Base-by-base conservation (phyloP, 192 early-diverging fungal genomes). In the Coemansia sp. region DNA sequence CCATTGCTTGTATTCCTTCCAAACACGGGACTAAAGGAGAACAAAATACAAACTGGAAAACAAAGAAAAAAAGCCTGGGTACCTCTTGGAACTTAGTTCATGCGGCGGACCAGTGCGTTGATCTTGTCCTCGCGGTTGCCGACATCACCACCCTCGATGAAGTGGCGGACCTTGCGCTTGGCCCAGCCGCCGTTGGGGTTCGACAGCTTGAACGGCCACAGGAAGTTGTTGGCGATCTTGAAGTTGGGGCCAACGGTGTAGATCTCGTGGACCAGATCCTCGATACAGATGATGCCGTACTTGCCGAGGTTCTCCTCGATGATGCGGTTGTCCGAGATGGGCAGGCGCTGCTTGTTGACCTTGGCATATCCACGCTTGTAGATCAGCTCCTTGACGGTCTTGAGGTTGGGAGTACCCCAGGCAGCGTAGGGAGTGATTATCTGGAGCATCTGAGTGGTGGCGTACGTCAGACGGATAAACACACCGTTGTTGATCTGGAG, bases 351-450 rank as follows among this genome's bases (percentile, higher is more conserved):
- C 84, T 90, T 92, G 89, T 96, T 87, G 76, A 98, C 87, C 93
- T 99, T 99, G 72, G 87, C 96, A 82, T 94, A 97, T 62, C 94
- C 97, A 67, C 97, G 93, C 91, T 99, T 98, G 94, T 99, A 99
- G 86, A 99, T 87, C 53, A 99, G 85, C 86, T 99, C 97, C 81
- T 93, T 92, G 78, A 97, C 90, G 33, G 94, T 88, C 92, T 99
- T 99, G 57, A 95, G 86, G 90, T 97, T 98, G 81, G 97, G 95
- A 65, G 94, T 91, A 68, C 92, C 91, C 68, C 86, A 91, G 55
- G 97, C 89, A 59, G 97, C 88, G 87, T 95, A 99, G 72, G 97
- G 95, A 60, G 85, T 86, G 79, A 99, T 89, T 82, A 95, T 86
- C 85, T 96, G 91, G 57, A 99, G 88, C 96, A 98, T 96, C 85